Evolutionary conservation across 306 rosid genomes (phyloP), one percentile per base, ranked within the genome.

Genomic region (Cucurbita maxima): DNA sequence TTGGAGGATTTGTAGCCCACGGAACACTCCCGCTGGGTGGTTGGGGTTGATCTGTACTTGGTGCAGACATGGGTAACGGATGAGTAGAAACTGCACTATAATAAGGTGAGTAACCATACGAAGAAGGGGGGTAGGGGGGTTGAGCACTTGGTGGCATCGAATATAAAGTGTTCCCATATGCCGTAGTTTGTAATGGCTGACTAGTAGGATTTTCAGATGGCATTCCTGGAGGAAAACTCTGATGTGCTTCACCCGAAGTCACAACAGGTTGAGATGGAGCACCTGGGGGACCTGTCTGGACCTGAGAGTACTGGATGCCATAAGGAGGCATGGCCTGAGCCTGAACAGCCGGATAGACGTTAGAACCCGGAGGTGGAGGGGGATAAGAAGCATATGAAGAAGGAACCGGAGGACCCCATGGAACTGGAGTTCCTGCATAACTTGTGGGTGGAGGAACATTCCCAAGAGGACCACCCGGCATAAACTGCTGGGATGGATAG

Each of bases 371-470:
- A 15, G 87, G 87, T 3, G 98, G 96, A n/a, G 94, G 97, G 22
- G 91, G 86, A 61, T 89, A 94, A 63, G 89, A 75, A 73, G 88
- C 80, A 82, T 88, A 90, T 18, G 86, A 95, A 58, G 92, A 85
- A 59, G 92, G 97, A 75, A 84, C 88, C 12, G 99, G 95, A 50
- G 99, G 95, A 14, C 96, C 99, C 99, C 99, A 94, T 18, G 99
- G 97, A 68, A 91, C 91, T 11, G 96, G 96, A 34, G 89, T 77
- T 36, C 87, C 84, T 10, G 80, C 79, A 10, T 87, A 91, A 81
- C 79, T 91, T 70, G 78, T 25, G 36, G 93, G 90, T 73, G 96
- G 96, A 12, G 87, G 72, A 43, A 66, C 90, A 86, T 74, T 75
- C 59, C 85, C 92, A 58, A 85, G 84, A 13, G 95, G 86, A 73